These are phyloP conservation scores for Colletotrichum graminicola DNA, from an alignment of 2,329 filamentous ascomycete species.

Conservation along the genomic window DNA sequence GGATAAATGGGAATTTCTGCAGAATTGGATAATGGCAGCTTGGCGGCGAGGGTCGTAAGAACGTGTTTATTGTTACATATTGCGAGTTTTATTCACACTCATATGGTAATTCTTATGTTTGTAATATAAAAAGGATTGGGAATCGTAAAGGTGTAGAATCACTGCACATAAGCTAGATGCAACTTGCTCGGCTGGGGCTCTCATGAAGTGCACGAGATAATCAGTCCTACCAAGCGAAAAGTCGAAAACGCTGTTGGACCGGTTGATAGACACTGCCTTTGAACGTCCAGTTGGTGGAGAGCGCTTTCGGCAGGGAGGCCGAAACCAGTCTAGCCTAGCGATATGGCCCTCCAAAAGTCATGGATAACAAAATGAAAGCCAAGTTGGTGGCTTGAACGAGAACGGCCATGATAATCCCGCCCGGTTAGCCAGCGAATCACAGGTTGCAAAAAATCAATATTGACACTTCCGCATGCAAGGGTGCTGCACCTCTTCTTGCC, in stretches of 20 bases:
- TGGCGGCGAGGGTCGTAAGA: too few relatives aligned
- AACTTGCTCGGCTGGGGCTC: neutral
- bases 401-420: neutral
- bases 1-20: too few relatives aligned
- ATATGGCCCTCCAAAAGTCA: neutral
- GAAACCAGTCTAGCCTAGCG: neutral
- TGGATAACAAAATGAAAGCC: neutral
- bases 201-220: neutral
- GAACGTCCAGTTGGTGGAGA: neutral
- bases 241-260: neutral
- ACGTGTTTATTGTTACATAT: too few relatives aligned
- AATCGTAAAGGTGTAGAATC: neutral
- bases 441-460: neutral
- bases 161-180: neutral
- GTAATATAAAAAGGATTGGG: too few relatives aligned
- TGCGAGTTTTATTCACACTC: too few relatives aligned
- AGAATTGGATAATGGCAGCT: too few relatives aligned
- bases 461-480: neutral
- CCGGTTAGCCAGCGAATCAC: neutral
- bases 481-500: too few relatives aligned
- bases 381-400: neutral
- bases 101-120: too few relatives aligned
- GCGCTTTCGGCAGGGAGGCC: neutral
- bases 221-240: neutral
- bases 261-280: neutral